A percentile compares a stretch with the other conserved stretches of the same genome.
phyloP scores from a whole-genome alignment of 257 asterid species.

The Pogostemon cablin region DNA sequence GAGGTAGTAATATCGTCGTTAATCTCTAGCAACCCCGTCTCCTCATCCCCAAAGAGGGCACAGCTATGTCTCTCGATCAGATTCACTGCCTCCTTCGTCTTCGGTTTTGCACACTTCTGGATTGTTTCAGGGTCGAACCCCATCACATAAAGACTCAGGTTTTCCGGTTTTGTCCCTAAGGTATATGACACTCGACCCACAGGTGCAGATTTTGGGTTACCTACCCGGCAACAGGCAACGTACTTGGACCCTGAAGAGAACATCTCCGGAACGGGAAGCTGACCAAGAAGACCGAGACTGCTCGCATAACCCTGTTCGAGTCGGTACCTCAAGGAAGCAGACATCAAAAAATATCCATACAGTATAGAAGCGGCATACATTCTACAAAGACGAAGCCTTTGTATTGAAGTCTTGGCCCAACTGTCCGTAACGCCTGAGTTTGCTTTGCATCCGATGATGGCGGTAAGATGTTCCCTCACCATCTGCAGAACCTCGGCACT shows the following conservation, averaged over 20 bases:
- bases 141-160: conserved; percentile 58
- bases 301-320: conserved; percentile 51
- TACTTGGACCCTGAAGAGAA: conserved; percentile 42
- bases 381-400: conserved; percentile 52
- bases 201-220: conserved; percentile 36
- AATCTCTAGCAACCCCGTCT: conserved; percentile 41
- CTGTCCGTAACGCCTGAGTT: conserved; percentile 51
- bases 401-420: conserved; percentile 60
- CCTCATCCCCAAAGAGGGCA: conserved; percentile 72
- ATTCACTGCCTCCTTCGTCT: conserved; percentile 64
- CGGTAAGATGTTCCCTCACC: conserved; percentile 69
- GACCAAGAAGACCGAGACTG: conserved; percentile 29
- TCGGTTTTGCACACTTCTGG: conserved; percentile 69
- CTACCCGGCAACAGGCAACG: conserved; percentile 34
- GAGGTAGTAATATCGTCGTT: conserved; percentile 63
- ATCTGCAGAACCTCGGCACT: conserved; percentile 64
- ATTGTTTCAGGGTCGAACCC: conserved; percentile 59
- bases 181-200: conserved; percentile 38
- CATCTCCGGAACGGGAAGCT: conserved; percentile 34
- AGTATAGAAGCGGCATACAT: conserved; percentile 67
- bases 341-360: conserved; percentile 80
- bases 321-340: conserved; percentile 66
- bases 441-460: conserved; percentile 53
- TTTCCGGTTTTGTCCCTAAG: conserved; percentile 33
- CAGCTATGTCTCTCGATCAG: conserved; percentile 66